These are phyloP conservation scores for Chrysosphaeria jannelii DNA, from an alignment of 2,329 filamentous ascomycete genomes.

Conservation along the genomic window DNA sequence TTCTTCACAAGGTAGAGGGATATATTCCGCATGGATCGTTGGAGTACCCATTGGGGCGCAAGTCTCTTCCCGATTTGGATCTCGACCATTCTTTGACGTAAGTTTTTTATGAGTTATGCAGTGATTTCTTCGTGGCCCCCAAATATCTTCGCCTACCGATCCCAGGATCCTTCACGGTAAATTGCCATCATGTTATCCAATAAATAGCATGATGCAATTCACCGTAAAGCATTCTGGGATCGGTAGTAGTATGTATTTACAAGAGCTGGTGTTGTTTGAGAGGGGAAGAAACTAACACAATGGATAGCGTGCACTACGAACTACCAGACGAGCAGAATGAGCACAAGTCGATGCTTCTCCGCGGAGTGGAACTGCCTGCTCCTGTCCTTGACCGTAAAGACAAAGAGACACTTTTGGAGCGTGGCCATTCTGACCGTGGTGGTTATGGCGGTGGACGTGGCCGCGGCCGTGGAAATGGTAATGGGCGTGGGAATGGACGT, in stretches of 20 bases:
- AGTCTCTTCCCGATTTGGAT: constrained; percentile 45
- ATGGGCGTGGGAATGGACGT: neutral
- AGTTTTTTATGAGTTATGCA: constrained; percentile 3
- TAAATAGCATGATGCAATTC: no score
- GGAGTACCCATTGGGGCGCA: constrained; percentile 43
- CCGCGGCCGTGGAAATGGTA: constrained; percentile 1
- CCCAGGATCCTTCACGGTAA: no score
- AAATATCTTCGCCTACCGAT: neutral
- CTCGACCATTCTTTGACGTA: constrained; percentile 68
- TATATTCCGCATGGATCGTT: constrained; percentile 66
- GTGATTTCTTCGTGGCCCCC: neutral
- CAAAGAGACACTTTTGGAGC: constrained; percentile 32
- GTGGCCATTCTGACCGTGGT: neutral
- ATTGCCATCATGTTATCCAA: no score
- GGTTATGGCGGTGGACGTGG: neutral
- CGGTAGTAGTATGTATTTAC: no score
- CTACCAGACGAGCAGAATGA: constrained; percentile 41
- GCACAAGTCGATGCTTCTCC: constrained; percentile 85
- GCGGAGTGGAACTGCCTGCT: constrained; percentile 44
- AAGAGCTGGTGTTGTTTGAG: no score
- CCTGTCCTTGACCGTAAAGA: constrained; percentile 48
- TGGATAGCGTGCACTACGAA: constrained; percentile 63
- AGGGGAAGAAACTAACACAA: no score
- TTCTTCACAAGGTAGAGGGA: constrained; percentile 48
- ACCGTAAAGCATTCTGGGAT: no score